phyloP scores from a whole-genome alignment of 352 stramenopile species.

The Pythium apleroticum region DNA sequence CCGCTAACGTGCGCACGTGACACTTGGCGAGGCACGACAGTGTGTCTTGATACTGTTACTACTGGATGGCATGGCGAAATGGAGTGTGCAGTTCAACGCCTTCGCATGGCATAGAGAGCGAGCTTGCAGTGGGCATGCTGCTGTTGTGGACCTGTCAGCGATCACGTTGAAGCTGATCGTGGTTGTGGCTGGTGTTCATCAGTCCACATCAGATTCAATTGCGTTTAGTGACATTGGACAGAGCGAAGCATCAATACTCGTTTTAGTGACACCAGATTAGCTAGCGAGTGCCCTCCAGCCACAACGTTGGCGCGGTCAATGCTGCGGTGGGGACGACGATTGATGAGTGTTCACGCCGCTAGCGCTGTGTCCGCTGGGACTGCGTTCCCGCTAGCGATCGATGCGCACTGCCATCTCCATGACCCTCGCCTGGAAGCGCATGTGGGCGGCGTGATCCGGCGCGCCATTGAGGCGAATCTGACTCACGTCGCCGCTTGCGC shows the following conservation, averaged over 20 bases:
- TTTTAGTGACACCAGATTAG: not conserved
- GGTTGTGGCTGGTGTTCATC: not conserved
- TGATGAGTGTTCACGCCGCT: not conserved
- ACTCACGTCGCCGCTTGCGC: slow-evolving; percentile 61
- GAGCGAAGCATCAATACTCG: not conserved
- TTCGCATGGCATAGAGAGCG: not conserved
- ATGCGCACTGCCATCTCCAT: slow-evolving; percentile 78
- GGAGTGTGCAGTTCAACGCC: not conserved
- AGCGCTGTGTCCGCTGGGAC: not conserved
- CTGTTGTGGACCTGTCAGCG: not conserved
- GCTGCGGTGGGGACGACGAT: not conserved
- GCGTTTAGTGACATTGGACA: not conserved
- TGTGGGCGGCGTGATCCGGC: slow-evolving; percentile 32
- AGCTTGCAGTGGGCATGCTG: not conserved
- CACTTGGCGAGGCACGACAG: not conserved
- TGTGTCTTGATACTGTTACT: not conserved
- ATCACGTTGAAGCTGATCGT: not conserved
- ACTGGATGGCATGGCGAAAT: not conserved
- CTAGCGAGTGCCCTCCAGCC: not conserved
- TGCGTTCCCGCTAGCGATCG: slow-evolving; percentile 32
- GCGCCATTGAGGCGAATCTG: slow-evolving; percentile 38
- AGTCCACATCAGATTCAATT: not conserved
- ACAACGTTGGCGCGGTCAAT: not conserved
- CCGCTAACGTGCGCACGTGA: not conserved
- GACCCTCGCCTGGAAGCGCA: slow-evolving; percentile 39